Evolutionary conservation across 2,329 filamentous ascomycete genomes (phyloP).

Genomic region (Colletotrichum trifolii): DNA sequence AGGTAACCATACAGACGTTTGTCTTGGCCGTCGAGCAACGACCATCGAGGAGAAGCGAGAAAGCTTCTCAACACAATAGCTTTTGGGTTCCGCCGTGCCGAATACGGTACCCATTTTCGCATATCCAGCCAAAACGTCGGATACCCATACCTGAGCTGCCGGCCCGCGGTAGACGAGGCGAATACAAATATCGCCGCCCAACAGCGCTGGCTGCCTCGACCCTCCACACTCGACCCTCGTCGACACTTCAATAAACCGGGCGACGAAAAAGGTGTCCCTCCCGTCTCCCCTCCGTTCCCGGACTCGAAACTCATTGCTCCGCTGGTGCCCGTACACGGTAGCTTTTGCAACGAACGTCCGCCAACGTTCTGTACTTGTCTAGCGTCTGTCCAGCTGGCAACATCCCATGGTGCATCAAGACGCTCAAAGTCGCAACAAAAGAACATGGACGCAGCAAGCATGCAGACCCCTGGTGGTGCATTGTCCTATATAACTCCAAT

Average conservation of each 20-base stretch:
- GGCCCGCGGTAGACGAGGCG: not conserved
- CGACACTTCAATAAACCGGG: not conserved
- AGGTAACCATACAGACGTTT: too few relatives aligned
- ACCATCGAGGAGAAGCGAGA: too few relatives aligned
- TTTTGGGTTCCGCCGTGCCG: too few relatives aligned
- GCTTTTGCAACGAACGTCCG: constrained; percentile 20
- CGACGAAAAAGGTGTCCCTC: not conserved
- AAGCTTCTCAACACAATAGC: too few relatives aligned
- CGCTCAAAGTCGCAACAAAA: constrained; percentile 32
- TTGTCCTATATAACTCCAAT: constrained; percentile 65
- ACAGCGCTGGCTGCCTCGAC: not conserved
- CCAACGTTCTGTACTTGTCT: constrained; percentile 26
- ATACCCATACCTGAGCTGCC: too few relatives aligned
- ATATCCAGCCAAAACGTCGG: too few relatives aligned
- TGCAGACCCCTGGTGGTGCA: constrained; percentile 59
- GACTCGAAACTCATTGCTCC: constrained; percentile 1
- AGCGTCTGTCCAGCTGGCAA: constrained; percentile 32
- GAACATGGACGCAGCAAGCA: constrained; percentile 52
- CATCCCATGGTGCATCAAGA: constrained; percentile 37
- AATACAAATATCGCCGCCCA: constrained; percentile 16
- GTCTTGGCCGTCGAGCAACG: too few relatives aligned
- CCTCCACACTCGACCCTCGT: constrained; percentile 3
- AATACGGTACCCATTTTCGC: too few relatives aligned
- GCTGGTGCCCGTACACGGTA: constrained; percentile 3
- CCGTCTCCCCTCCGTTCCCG: constrained; percentile 1